Evolutionary conservation across 805 yeast species (phyloP).

Genomic region (Metschnikowia corniflorae): DNA sequence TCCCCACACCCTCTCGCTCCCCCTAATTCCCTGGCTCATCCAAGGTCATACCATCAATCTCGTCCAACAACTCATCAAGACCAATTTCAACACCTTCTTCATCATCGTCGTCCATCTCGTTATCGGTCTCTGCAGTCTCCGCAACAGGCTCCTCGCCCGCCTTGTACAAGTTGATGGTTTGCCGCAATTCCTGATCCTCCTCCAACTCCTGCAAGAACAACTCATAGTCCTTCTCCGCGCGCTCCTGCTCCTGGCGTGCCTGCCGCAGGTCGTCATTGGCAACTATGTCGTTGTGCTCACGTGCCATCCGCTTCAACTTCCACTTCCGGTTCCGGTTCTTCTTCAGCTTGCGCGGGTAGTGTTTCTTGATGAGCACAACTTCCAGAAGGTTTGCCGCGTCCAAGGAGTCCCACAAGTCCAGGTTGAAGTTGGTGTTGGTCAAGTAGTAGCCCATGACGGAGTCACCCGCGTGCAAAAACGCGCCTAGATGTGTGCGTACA

Average conservation of each 20-base stretch:
- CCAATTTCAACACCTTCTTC: conserved; percentile 86
- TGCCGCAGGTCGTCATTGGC: conserved; percentile 68
- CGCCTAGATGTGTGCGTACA: conserved; percentile 90
- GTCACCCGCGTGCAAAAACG: conserved; percentile 93
- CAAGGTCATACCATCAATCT: conserved; percentile 88
- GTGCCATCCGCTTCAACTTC: conserved; percentile 97
- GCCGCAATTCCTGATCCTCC: conserved; percentile 93
- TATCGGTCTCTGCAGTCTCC: conserved; percentile 39
- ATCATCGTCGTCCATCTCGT: conserved; percentile 52
- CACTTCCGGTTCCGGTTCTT: conserved; percentile 77
- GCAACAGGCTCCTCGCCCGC: conserved; percentile 34
- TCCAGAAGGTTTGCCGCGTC: conserved; percentile 69
- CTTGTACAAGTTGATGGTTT: conserved; percentile 84
- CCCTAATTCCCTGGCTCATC: too few species aligned
- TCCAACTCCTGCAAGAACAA: conserved; percentile 94
- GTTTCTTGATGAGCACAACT: conserved; percentile 84
- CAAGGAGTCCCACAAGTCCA: conserved; percentile 74
- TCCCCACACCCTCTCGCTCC: too few species aligned
- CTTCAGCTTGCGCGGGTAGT: conserved; percentile 74
- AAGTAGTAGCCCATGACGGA: conserved; percentile 89
- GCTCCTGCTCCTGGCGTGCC: conserved; percentile 83
- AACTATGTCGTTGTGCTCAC: conserved; percentile 84
- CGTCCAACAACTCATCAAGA: conserved; percentile 90
- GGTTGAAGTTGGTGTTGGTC: conserved; percentile 82
- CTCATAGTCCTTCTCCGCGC: conserved; percentile 94